Evolutionary conservation across 2,329 filamentous ascomycete species (phyloP), one percentile per base, ranked within the genome.

Genomic region (Raffaelea arxii): DNA sequence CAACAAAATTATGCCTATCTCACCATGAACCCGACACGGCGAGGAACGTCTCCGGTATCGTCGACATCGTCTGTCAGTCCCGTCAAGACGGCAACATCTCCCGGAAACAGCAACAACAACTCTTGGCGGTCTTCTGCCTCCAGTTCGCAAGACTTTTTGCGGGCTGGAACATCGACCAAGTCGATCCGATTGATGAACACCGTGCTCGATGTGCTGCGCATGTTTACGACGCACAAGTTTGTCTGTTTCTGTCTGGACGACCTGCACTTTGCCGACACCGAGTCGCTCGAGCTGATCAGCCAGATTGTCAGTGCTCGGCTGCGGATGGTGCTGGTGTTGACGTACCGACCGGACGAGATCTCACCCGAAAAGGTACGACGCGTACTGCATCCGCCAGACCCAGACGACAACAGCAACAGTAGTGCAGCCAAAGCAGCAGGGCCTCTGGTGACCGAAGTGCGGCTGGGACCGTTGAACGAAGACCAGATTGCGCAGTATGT

Each of bases 231-330:
- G 19, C 82, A 90, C 60, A 92, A 90, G 56, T 81, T 95, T 56
- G 89, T 95, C 46, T 94, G 87, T 58, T 82, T 95, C 55, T 89
- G 82, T 55, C 66, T 96, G 24, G 91, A 96, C 58, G 91, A 96
- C 62, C 67, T 96, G 25, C 89, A 96, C 56, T 92, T 88, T 62
- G 88, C 89, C 6, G 91, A 96, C 59, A 78, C 84, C 23, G 91
- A 96, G 62, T 92, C 85, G 14, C 67, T 92, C 41, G 87, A 94
- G 48, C 70, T 96, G 44, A 82, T 96, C 35, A 77, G 82, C 16
- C 83, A 89, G 56, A 88, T 96, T 44, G 79, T 94, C 46, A 73
- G 75, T 43, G 80, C 84, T 1, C 83, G 84, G 53, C 78, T 96
- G 50, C 87, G 85, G 19, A 84, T 95, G 67, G 80, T 91, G 19